A percentile compares a stretch with the other conserved stretches of the same genome.
These are phyloP conservation scores for Hansenula lynferdii DNA, from an alignment of 1,139 yeast genomes.

Conservation along the genomic window DNA sequence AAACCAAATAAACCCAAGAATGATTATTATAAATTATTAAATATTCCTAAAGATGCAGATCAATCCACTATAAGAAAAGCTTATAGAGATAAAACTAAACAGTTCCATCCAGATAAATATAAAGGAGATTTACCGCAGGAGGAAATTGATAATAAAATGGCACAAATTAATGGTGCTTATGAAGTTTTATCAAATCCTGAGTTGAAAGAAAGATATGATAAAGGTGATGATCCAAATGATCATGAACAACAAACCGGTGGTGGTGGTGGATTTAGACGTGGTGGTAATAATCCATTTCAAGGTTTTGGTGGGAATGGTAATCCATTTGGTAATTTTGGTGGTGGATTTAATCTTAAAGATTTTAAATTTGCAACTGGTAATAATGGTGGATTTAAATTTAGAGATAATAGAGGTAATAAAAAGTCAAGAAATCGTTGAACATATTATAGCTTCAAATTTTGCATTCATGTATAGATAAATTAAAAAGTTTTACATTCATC, in stretches of 20 bases:
- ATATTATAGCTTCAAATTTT: no score
- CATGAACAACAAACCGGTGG: conserved; percentile 26
- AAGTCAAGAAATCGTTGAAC: no score
- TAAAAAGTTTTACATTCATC: no score
- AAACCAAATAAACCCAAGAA: conserved; percentile 40
- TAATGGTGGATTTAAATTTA: conserved; percentile 8
- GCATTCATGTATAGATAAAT: no score
- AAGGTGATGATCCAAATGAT: conserved; percentile 56
- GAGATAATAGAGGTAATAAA: conserved; percentile 7
- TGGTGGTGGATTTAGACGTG: no score
- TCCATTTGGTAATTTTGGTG: conserved; percentile 13
- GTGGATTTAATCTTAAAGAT: neutral
- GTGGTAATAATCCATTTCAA: conserved; percentile 4
- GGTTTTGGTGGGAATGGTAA: conserved; percentile 6
- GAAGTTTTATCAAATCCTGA: conserved; percentile 74
- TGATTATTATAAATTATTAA: conserved; percentile 81
- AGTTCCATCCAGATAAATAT: conserved; percentile 89
- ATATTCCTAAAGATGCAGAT: conserved; percentile 61
- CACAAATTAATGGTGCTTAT: conserved; percentile 89
- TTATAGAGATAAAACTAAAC: conserved; percentile 70
- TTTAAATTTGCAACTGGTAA: no score
- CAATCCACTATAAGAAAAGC: conserved; percentile 76
- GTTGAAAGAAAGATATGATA: conserved; percentile 59
- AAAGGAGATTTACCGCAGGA: conserved; percentile 65
- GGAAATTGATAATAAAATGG: conserved; percentile 79